These are phyloP conservation scores for Sodiomyces alkalinus DNA, from an alignment of 2,329 filamentous ascomycete genomes.

Conservation along the genomic window DNA sequence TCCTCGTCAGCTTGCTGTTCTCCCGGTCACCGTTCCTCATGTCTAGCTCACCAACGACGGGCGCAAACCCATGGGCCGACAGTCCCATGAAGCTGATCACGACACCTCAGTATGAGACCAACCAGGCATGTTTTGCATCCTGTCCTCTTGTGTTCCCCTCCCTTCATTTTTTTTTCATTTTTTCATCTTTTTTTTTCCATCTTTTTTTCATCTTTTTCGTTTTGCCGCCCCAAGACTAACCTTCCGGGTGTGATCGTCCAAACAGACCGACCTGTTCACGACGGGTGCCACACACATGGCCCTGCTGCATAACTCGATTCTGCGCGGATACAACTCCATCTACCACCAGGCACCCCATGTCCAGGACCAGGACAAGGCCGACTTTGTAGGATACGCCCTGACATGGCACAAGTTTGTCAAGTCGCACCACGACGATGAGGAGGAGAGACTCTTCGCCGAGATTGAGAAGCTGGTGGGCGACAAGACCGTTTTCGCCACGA, in stretches of 20 bases:
- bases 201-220: not conserved
- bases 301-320: slow-evolving; percentile 45
- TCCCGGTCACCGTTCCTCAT: slow-evolving; percentile 21
- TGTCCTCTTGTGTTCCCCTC: too few relatives aligned
- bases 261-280: slow-evolving; percentile 42
- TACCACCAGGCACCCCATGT: slow-evolving; percentile 42
- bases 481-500: slow-evolving; percentile 33
- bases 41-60: slow-evolving; percentile 15
- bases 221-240: slow-evolving; percentile 2
- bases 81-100: slow-evolving; percentile 35
- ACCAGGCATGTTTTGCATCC: slow-evolving; percentile 25
- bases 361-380: slow-evolving; percentile 31
- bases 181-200: too few relatives aligned
- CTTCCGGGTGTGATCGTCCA: slow-evolving; percentile 1
- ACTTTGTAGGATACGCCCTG: slow-evolving; percentile 42
- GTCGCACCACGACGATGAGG: slow-evolving; percentile 46
- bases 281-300: slow-evolving; percentile 46
- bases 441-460: slow-evolving; percentile 37
- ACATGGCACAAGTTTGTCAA: slow-evolving; percentile 44
- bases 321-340: slow-evolving; percentile 49
- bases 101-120: slow-evolving; percentile 36
- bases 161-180: not conserved
- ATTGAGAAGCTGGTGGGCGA: slow-evolving; percentile 35
- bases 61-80: slow-evolving; percentile 33
- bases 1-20: slow-evolving; percentile 16